Conservation (phyloP, 2,329 filamentous ascomycete genomes). For the Didymella segeticola region DNA sequence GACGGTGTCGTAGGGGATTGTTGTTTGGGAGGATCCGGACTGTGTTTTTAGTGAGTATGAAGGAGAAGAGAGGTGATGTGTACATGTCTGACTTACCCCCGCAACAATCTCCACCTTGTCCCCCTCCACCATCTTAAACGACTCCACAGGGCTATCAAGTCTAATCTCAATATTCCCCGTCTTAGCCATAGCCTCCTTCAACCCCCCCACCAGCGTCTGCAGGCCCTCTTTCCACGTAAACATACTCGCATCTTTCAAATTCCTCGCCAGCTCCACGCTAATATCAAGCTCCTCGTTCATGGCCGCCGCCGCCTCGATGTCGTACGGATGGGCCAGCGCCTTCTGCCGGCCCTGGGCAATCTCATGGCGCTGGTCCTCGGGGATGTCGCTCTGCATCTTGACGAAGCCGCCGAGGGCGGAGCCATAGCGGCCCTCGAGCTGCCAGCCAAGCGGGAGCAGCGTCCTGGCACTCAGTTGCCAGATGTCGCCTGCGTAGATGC, state of each 20-base stretch:
- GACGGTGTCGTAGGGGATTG: constrained; percentile 37
- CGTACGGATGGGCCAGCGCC: constrained; percentile 30
- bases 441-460: constrained; percentile 59
- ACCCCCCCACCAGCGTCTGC: constrained; percentile 46
- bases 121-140: constrained; percentile 23
- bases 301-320: constrained; percentile 26
- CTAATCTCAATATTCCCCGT: constrained; percentile 51
- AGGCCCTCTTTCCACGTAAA: constrained; percentile 56
- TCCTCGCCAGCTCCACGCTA: constrained; percentile 40
- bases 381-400: constrained; percentile 25
- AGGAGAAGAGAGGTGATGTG: neutral
- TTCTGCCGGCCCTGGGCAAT: constrained; percentile 1
- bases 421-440: constrained; percentile 57
- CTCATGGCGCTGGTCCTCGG: constrained; percentile 11
- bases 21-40: constrained; percentile 21
- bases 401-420: constrained; percentile 31
- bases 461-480: constrained; percentile 77
- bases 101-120: constrained; percentile 33
- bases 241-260: constrained; percentile 46
- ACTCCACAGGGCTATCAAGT: constrained; percentile 39
- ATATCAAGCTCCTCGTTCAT: constrained; percentile 47
- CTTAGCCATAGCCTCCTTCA: constrained; percentile 47
- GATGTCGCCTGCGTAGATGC: constrained; percentile 91
- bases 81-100: constrained; percentile 29
- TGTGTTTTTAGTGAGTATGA: constrained; percentile 21